Base-by-base conservation (phyloP, 495 filamentous ascomycete species). In the Penicillium flavigenum region DNA sequence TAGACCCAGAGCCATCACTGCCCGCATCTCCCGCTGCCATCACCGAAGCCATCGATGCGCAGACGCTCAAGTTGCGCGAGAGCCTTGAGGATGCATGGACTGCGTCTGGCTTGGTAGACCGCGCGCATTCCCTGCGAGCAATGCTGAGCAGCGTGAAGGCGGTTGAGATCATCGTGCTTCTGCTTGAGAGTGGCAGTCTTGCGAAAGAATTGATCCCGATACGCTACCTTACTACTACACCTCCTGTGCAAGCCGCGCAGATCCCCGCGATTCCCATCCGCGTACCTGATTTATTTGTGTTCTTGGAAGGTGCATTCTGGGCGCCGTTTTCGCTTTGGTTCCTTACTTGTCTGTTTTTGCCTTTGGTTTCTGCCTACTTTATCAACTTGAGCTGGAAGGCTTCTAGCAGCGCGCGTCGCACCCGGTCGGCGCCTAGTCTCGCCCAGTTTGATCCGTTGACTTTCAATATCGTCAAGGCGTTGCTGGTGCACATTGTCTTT, bases 1-100 rank as follows among this genome's bases (percentile, higher is more conserved):
- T 60, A 29, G 49, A 51, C 4, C 29, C 47, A 16, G 51, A 53
- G 51, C 56, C 38, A 27, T 45, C 54, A 4, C 78, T 96, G 32
- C 93, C 94, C 4, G 86, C 92, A 1, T 94, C 91, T 0, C 93
- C 93, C 0, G 86, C 90, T 19, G 82, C 89, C 47, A 86, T 98
- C 47, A 89, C 87, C n/a, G 82, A 91, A 60, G 85, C 54, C 6
- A 90, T 96, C 61, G 92, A 97, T 68, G 82, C 81, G 58, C 79
- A 84, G 60, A 89, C 90, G 2, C 70, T 83, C 20, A 82, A 78
- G 29, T 72, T 93, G 46, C 83, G 86, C 66, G 75, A 73, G 47
- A 72, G 71, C 51, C 56, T 85, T 43, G 67, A 67, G 50, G 69
- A 75, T 11, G 61, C 66, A 17, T 81, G 77, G 75, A 64, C 68